phyloP scores from a whole-genome alignment of 768 basidiomycete genomes.

The Tylopilus sp. region DNA sequence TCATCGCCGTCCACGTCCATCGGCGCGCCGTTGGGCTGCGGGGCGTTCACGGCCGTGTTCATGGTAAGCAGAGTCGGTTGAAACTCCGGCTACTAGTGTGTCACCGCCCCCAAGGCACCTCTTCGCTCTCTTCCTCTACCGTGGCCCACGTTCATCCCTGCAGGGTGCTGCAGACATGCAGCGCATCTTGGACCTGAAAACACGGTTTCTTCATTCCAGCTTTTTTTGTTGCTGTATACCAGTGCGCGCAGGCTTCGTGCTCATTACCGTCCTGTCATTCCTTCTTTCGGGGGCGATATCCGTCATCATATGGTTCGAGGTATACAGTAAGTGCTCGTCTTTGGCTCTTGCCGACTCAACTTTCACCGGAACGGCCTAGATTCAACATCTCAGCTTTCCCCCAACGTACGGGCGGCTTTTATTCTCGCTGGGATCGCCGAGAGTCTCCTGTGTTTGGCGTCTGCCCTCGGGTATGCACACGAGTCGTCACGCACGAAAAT shows the following conservation, averaged over 20 bases:
- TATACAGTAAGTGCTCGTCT: slow-evolving; percentile 44
- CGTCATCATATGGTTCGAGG: slow-evolving; percentile 58
- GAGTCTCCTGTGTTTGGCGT: slow-evolving; percentile 49
- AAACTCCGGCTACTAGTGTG: slow-evolving; percentile 25
- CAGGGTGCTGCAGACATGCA: slow-evolving; percentile 30
- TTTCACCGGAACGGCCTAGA: slow-evolving; percentile 24
- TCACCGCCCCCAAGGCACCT: neutral
- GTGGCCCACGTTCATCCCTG: slow-evolving; percentile 1
- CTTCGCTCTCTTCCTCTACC: neutral
- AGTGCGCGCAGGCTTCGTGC: slow-evolving; percentile 56
- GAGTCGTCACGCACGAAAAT: neutral
- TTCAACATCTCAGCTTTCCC: slow-evolving; percentile 29
- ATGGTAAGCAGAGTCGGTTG: slow-evolving; percentile 3
- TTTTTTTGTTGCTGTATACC: slow-evolving; percentile 64
- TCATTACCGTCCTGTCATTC: slow-evolving; percentile 52
- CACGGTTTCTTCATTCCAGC: slow-evolving; percentile 46
- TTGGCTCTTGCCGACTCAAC: neutral
- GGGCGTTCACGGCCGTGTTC: slow-evolving; percentile 15
- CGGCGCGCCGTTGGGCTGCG: slow-evolving; percentile 15
- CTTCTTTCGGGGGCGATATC: slow-evolving; percentile 52
- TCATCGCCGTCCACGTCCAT: slow-evolving; percentile 31
- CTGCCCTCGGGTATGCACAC: slow-evolving; percentile 48
- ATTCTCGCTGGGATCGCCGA: slow-evolving; percentile 51
- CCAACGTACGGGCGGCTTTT: slow-evolving; percentile 40
- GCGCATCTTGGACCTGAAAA: slow-evolving; percentile 40